Evolutionary conservation across 345 rosid genomes (phyloP), one percentile per base, ranked within the genome.

Genomic region (Heritiera fomes): DNA sequence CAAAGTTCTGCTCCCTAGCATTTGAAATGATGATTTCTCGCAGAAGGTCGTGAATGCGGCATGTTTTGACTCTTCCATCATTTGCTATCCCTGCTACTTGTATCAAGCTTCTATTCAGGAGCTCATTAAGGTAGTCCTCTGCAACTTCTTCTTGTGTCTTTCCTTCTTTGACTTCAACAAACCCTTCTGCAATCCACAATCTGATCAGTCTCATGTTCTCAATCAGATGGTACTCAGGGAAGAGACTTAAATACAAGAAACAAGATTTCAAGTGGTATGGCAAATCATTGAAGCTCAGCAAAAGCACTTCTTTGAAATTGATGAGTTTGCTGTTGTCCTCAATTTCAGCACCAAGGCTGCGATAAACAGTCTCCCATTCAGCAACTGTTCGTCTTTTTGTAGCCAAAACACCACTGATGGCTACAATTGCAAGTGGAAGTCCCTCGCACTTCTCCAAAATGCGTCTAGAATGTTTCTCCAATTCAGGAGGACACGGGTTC

Each of bases 131-230:
- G 87, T 88, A 87, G 55, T 80, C 86, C 73, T 84, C 81, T 0
- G 86, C 91, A 72, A 81, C 85, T 46, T 88, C 87, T 75, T 88
- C 91, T 3, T 47, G 59, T 18, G 87, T 81, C 82, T 70, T 85
- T 8, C 87, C 88, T 70, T 79, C 85, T 68, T 74, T 85, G 18
- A 50, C 78, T 28, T 77, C 82, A 1, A 89, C 79, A 52, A 88
- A 85, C 12, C 88, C 87, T 71, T 88, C 88, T 0, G 87, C 85
- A 0, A 83, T 75, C 91, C 91, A 88, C 40, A 88, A 45, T 7
- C 87, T 74, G 8, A 88, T 65, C 30, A 88, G 72, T 67, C 82
- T 83, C 79, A 53, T 53, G 0, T 49, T 53, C 34, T 78, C 82
- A 1, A 88, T 80, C 11, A 7, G 49, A 66, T 80, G 79, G 66